Conservation (phyloP, 164 flowering plant species). For the Echeveria elegans region DNA sequence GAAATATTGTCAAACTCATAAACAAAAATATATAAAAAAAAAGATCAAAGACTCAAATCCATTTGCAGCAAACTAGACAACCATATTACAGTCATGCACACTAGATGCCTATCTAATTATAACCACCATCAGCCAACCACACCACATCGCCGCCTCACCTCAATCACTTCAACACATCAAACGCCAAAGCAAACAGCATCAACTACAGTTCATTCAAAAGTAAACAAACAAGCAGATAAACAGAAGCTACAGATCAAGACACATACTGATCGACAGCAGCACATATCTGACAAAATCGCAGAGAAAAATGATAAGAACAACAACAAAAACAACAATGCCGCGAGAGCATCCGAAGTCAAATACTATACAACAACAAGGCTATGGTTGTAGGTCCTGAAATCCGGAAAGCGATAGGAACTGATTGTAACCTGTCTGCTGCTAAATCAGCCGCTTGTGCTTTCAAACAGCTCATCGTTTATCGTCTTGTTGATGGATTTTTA, state of each 20-base stretch:
- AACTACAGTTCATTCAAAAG: neutral
- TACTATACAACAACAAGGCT: too few relatives aligned
- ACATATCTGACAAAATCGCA: neutral
- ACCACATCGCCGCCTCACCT: neutral
- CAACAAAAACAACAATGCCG: too few relatives aligned
- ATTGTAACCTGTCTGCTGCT: constrained; percentile 3
- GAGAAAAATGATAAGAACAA: neutral
- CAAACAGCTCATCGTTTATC: constrained; percentile 3
- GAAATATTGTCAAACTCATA: neutral
- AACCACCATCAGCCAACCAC: neutral
- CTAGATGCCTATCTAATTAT: too few relatives aligned
- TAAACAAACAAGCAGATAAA: too few relatives aligned
- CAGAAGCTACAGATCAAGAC: too few relatives aligned
- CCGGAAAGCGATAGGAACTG: neutral
- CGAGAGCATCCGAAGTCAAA: too few relatives aligned
- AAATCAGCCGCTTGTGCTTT: too few relatives aligned
- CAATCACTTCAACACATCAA: neutral
- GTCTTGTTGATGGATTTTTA: neutral
- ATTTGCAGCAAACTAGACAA: neutral
- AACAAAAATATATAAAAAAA: neutral
- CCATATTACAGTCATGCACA: neutral
- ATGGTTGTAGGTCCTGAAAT: neutral
- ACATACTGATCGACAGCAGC: neutral
- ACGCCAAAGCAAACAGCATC: too few relatives aligned
- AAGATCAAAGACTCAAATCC: neutral